Percentiles rank a stretch among this genome's conserved stretches.
Evolutionary conservation across 1,284 basidiomycete species (phyloP).

Genomic region (Sanghuangporus baumii): DNA sequence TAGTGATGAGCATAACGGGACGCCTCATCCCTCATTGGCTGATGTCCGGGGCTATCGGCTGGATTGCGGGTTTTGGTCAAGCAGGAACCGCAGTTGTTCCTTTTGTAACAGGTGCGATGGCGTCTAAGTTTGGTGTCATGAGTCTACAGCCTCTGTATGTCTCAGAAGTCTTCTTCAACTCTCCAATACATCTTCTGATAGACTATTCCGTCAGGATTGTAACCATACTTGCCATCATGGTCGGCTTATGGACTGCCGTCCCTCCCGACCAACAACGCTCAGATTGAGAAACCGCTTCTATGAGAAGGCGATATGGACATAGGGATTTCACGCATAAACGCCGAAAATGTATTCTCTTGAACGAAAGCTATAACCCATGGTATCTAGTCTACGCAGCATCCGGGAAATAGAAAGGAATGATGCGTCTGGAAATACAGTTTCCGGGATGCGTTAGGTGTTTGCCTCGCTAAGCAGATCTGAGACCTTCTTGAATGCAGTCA

Average conservation of each 20-base stretch:
- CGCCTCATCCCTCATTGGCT: slow-evolving; percentile 25
- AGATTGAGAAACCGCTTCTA: too few species aligned
- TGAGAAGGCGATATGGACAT: not conserved
- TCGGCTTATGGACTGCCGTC: slow-evolving; percentile 10
- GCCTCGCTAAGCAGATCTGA: not conserved
- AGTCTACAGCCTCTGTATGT: slow-evolving; percentile 18
- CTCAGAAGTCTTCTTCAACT: not conserved
- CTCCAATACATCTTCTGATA: not conserved
- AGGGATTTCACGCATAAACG: not conserved
- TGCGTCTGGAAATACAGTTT: not conserved
- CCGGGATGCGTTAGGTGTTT: not conserved
- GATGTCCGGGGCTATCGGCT: slow-evolving; percentile 25
- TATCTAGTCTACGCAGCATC: not conserved
- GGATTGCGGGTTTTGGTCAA: slow-evolving; percentile 28
- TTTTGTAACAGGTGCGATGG: slow-evolving; percentile 22
- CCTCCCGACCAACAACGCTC: slow-evolving; percentile 9
- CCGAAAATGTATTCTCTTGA: not conserved
- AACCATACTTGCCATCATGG: slow-evolving; percentile 8
- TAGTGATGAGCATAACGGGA: slow-evolving; percentile 24
- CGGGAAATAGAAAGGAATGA: not conserved
- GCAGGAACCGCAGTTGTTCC: slow-evolving; percentile 24
- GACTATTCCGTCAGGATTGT: not conserved
- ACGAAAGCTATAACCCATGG: too few species aligned
- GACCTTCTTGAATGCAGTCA: not conserved
- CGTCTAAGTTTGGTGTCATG: slow-evolving; percentile 16